Base-by-base conservation (phyloP, 2,329 filamentous ascomycete genomes). In the Chalara sp. region DNA sequence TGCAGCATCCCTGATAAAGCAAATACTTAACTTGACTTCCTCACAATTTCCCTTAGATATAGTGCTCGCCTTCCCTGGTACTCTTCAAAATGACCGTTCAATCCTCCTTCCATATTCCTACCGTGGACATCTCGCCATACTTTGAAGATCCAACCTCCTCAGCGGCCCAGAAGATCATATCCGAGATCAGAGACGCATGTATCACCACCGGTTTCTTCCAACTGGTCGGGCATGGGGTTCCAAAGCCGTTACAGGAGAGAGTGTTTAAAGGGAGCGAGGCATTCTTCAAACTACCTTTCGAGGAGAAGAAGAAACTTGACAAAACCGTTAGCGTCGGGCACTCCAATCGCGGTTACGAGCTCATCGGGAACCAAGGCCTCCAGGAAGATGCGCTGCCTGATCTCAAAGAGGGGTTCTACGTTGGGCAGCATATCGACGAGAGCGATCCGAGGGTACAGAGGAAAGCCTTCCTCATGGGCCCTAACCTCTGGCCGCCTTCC, bases 151-250 rank as follows among this genome's bases (percentile, higher is more conserved):
- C 51, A 4, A 42, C 31, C 6, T 51, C 47, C 35, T n/a, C 31
- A 33, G 50, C 39, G 39, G 51, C 51, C 11, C 44, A 40, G 31
- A 35, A 50, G 21, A 56, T 67, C 1, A 62, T 70, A 3, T 53
- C 65, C 1, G 62, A 72, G 46, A 64, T 75, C 40, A 66, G 71
- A 6, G 56, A 65, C 21, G 70, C 70, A 49, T 75, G 72, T 53
- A 61, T 68, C 13, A 69, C 64, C 58, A 75, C 65, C 44, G 75
- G 76, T 6, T 79, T 78, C 61, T 77, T 79, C 63, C 74, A 76
- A 55, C 68, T 79, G 41, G 62, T 67, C 12, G 70, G 71, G n/a
- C 74, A 78, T 55, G 62, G 67, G 4, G 63, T 78, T 3, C 57
- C 70, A 1, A 55, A 63, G 5, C 52, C 58, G 1, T 59, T 73